Percentiles rank a stretch among this genome's conserved stretches.
Conservation (phyloP, 768 basidiomycete genomes). For the Mycena rebaudengoi region DNA sequence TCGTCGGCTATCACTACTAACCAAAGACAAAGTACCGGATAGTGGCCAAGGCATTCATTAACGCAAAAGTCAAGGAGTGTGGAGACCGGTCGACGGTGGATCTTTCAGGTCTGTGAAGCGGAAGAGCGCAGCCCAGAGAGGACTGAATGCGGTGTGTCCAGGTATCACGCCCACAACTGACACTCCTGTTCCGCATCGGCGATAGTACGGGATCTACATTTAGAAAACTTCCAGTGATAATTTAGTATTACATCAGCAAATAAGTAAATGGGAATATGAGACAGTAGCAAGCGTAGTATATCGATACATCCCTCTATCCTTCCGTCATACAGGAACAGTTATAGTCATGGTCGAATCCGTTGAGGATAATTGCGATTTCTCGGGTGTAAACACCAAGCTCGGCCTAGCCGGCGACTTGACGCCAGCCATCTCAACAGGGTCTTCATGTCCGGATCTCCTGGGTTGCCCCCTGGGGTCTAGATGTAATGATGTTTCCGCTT, state of each 20-base stretch:
- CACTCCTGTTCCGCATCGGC: slow-evolving; percentile 16
- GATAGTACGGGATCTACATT: slow-evolving; percentile 9
- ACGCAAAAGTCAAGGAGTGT: slow-evolving; percentile 29
- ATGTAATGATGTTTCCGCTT: background rate
- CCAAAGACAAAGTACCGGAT: slow-evolving; percentile 71
- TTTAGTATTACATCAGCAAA: slow-evolving; percentile 7
- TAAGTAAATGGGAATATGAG: slow-evolving; percentile 3
- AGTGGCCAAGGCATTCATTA: slow-evolving; percentile 57
- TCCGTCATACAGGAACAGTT: slow-evolving; percentile 17
- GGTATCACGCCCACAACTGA: slow-evolving; percentile 16
- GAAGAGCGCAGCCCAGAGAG: slow-evolving; percentile 21
- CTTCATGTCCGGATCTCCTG: slow-evolving; percentile 24
- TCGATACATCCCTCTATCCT: slow-evolving; percentile 4
- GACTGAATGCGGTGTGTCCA: slow-evolving; percentile 14
- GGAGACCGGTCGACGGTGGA: slow-evolving; percentile 43
- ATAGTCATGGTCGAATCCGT: slow-evolving; percentile 9
- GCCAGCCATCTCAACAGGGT: slow-evolving; percentile 47
- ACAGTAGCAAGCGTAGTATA: slow-evolving; percentile 13
- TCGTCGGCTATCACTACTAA: no score
- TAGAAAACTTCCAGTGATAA: background rate
- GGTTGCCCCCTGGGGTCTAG: slow-evolving; percentile 1
- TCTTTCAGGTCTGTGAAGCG: slow-evolving; percentile 11
- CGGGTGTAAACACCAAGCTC: background rate
- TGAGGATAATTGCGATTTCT: no score
- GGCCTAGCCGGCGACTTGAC: slow-evolving; percentile 21